Evolutionary conservation across 495 filamentous ascomycete genomes (phyloP).

Genomic region (Aspergillus cavernicola): DNA sequence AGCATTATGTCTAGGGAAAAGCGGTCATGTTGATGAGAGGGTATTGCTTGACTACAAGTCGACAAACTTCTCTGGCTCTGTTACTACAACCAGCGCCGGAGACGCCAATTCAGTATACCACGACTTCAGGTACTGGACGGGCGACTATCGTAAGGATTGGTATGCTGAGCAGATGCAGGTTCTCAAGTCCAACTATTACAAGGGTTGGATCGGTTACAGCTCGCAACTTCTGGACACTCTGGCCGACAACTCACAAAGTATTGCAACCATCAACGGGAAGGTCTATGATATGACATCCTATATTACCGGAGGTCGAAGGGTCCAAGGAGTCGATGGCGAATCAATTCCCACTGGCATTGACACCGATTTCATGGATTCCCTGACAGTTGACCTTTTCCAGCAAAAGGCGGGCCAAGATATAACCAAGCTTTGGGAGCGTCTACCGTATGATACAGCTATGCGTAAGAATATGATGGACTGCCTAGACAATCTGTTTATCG

Average conservation of each 20-base stretch:
- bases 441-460: constrained; percentile 51
- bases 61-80: constrained; percentile 68
- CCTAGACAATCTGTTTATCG: constrained; percentile 92
- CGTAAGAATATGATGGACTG: constrained; percentile 74
- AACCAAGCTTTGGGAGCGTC: constrained; percentile 73
- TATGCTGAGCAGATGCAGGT: constrained; percentile 78
- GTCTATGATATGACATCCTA: constrained; percentile 95
- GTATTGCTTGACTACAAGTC: constrained; percentile 78
- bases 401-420: constrained; percentile 73
- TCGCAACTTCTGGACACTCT: constrained; percentile 69
- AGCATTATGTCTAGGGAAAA: constrained; percentile 76
- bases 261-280: constrained; percentile 74
- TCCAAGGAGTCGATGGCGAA: constrained; percentile 51
- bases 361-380: constrained; percentile 76
- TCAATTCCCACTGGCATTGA: constrained; percentile 48
- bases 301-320: constrained; percentile 66
- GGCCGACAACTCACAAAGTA: constrained; percentile 56
- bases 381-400: constrained; percentile 74
- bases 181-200: constrained; percentile 74
- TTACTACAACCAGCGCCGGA: constrained; percentile 56
- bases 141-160: constrained; percentile 85
- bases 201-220: constrained; percentile 85
- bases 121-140: constrained; percentile 83
- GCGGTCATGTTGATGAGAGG: constrained; percentile 60
- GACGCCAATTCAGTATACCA: constrained; percentile 81